These are phyloP conservation scores for Hymenoscyphus albidus DNA, from an alignment of 2,329 filamentous ascomycete species.

Conservation along the genomic window DNA sequence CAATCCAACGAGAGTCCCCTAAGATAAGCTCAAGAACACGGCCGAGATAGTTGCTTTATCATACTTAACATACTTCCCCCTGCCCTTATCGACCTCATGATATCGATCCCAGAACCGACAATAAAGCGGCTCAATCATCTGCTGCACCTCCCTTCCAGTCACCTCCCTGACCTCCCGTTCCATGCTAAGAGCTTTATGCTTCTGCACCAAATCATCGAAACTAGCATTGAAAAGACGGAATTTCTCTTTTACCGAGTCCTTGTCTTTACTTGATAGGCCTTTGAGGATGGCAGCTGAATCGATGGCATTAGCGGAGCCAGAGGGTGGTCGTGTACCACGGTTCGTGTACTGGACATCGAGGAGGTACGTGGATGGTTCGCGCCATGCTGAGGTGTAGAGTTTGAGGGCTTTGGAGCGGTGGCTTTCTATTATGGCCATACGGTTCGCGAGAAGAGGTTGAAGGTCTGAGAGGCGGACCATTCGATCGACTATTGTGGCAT, in stretches of 20 bases:
- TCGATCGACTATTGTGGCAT: constrained; percentile 76
- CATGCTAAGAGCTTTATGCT: constrained; percentile 82
- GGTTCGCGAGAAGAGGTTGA: constrained; percentile 62
- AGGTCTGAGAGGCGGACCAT: constrained; percentile 81
- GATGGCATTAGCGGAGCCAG: constrained; percentile 56
- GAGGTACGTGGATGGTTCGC: constrained; percentile 77
- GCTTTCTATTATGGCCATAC: constrained; percentile 65
- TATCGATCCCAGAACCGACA: constrained; percentile 95
- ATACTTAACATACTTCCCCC: constrained; percentile 97
- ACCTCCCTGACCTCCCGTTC: constrained; percentile 82
- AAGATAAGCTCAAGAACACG: constrained; percentile 40
- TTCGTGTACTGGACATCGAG: constrained; percentile 92
- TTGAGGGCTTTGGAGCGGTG: constrained; percentile 85
- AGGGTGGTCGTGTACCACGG: constrained; percentile 59
- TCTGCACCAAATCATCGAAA: constrained; percentile 83
- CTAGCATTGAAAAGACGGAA: constrained; percentile 85
- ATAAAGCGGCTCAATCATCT: constrained; percentile 91
- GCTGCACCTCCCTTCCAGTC: constrained; percentile 80
- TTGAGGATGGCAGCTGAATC: constrained; percentile 85
- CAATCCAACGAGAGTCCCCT: neutral
- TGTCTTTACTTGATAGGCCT: constrained; percentile 80
- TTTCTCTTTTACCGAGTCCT: constrained; percentile 94
- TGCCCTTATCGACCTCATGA: constrained; percentile 95
- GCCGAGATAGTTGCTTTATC: constrained; percentile 78
- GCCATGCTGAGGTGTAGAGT: constrained; percentile 82